Base-by-base conservation (phyloP, 1,139 yeast species). In the Taphrina sp. region DNA sequence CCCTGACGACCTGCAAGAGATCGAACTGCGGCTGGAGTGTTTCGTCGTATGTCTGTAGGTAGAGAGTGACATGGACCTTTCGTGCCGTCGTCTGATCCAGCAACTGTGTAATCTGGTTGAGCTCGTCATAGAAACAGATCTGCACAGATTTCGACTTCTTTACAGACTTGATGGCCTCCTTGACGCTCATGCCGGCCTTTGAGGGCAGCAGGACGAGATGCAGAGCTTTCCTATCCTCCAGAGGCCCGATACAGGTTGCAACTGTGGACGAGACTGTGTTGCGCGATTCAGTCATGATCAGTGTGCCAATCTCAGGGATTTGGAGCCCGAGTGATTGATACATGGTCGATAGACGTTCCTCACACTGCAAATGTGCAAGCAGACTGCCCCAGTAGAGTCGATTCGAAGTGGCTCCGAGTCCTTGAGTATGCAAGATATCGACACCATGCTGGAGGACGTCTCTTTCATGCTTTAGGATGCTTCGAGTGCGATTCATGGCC, bases 231-330 rank as follows among this genome's bases (percentile, higher is more conserved):
- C 33, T 49, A 35, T 39, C 33, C 5, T 29, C 46, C 14, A 39
- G 16, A 2, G 54, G 54, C n/a, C 26, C 28, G 17, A 49, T 49
- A 17, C 54, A 49, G 22, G 54, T 35, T 17, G 54, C 54, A 17
- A 49, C 17, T 17, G 54, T 49, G 24, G 54, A 49, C 16, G 54
- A 29, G 16, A 39, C 46, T 3, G 54, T 35, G 29, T 49, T 49
- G 14, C 54, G 46, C 23, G 39, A 45, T n/a, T 49, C 54, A 3
- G 54, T 49, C 54, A 49, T 49, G 46, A 49, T 29, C 17, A 49
- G 26, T 5, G 45, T 35, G 16, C 37, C 39, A 16, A 26, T 16
- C 8, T 8, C 10, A 26, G 37, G 37, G 20, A 49, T 23, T n/a
- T 33, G 39, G 5, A 22, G 24, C 10, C 34, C 34, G 36, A 49